These are phyloP conservation scores for Rhododendron ovatum DNA, from an alignment of 148 eudicot species.

Conservation along the genomic window DNA sequence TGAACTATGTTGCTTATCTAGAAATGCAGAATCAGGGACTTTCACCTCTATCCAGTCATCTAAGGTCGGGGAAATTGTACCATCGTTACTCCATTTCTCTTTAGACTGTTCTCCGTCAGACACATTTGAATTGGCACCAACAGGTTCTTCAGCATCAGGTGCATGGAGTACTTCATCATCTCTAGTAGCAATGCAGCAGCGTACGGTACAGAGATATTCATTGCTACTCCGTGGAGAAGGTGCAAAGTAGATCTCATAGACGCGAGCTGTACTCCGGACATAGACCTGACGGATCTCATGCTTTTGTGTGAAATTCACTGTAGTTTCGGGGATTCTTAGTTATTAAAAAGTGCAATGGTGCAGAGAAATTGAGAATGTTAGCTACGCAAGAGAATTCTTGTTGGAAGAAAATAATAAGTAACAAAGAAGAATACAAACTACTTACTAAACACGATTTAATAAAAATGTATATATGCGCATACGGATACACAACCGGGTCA, in stretches of 20 bases:
- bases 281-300: constrained; percentile 77
- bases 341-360: background rate
- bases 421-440: background rate
- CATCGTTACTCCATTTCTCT: constrained; percentile 27
- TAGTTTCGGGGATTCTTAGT: constrained; percentile 8
- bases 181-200: constrained; percentile 61
- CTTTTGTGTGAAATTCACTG: constrained; percentile 64
- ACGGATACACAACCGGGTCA: background rate
- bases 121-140: constrained; percentile 17
- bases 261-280: constrained; percentile 77
- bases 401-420: background rate
- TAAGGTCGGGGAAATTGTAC: constrained; percentile 34
- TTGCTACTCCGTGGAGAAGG: constrained; percentile 28
- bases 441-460: background rate
- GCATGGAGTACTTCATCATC: constrained; percentile 38
- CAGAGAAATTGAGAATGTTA: background rate
- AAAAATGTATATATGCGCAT: background rate
- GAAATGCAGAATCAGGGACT: constrained; percentile 30
- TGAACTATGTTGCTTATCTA: constrained; percentile 20
- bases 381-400: background rate
- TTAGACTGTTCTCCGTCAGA: constrained; percentile 23
- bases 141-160: constrained; percentile 27
- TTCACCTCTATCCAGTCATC: constrained; percentile 94
- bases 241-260: constrained; percentile 77
- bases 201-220: constrained; percentile 88